phyloP scores from a whole-genome alignment of 169 alveolate genomes.

The Neospora caninum region DNA sequence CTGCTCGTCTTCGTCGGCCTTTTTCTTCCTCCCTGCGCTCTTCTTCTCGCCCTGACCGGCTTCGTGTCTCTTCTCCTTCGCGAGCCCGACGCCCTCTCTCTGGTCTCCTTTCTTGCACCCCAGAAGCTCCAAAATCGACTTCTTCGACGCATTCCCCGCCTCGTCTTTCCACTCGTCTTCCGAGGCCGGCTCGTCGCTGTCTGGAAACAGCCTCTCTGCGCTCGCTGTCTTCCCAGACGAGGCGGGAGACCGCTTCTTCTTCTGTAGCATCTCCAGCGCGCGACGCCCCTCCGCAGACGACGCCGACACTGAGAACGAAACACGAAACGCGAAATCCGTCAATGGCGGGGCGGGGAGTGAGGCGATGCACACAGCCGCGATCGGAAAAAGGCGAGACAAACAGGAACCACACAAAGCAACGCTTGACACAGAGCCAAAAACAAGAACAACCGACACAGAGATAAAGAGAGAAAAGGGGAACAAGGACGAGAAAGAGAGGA shows the following conservation, averaged over 20 bases:
- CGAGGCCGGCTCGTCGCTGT: neutral
- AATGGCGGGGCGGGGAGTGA: too few species aligned
- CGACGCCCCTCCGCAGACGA: conserved; percentile 5
- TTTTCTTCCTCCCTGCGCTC: neutral
- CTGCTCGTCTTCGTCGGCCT: neutral
- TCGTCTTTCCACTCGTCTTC: neutral
- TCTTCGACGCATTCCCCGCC: neutral
- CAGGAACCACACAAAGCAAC: too few species aligned
- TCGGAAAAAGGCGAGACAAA: too few species aligned
- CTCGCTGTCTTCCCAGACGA: neutral
- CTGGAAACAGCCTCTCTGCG: neutral
- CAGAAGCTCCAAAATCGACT: neutral
- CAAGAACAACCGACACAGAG: neutral
- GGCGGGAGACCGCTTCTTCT: neutral
- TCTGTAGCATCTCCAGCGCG: conserved; percentile 18
- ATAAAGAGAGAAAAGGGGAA: neutral
- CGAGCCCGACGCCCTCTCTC: neutral
- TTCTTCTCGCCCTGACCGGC: neutral
- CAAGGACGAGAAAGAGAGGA: neutral
- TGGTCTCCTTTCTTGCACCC: neutral
- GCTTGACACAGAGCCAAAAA: too few species aligned
- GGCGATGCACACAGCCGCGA: too few species aligned
- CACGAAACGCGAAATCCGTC: too few species aligned
- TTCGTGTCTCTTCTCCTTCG: neutral
- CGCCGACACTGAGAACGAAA: neutral